These are phyloP conservation scores for Coniosporium tulheliwenetii DNA, from an alignment of 2,329 filamentous ascomycete species.

Conservation along the genomic window DNA sequence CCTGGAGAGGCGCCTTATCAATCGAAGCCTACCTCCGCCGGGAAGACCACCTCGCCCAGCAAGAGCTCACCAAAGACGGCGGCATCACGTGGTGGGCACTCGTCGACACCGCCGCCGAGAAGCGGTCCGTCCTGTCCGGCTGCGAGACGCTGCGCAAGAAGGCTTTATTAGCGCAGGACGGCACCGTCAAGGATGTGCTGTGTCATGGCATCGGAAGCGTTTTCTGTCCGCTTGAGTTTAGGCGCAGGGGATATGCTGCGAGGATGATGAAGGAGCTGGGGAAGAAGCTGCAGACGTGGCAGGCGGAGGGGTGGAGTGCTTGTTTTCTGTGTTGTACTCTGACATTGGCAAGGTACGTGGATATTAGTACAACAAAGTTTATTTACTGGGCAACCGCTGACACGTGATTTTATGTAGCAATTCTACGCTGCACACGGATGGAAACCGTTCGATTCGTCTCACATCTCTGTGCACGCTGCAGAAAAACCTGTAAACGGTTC, in stretches of 20 bases:
- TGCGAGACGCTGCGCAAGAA: constrained; percentile 41
- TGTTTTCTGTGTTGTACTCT: constrained; percentile 72
- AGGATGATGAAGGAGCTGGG: constrained; percentile 59
- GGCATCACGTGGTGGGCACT: constrained; percentile 45
- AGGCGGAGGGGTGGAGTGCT: constrained; percentile 26
- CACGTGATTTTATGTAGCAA: constrained; percentile 13
- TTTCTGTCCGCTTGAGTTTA: constrained; percentile 49
- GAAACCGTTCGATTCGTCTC: constrained; percentile 56
- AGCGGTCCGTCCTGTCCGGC: constrained; percentile 33
- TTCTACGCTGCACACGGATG: constrained; percentile 72
- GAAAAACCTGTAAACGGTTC: constrained; percentile 11
- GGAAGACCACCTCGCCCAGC: constrained; percentile 35
- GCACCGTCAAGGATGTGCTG: constrained; percentile 37
- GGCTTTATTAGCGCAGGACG: constrained; percentile 26
- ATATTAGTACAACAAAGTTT: no score
- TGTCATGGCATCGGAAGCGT: constrained; percentile 67
- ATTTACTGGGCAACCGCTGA: constrained; percentile 1
- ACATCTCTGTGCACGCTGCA: constrained; percentile 44
- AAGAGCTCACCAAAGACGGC: constrained; percentile 37
- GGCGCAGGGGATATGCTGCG: constrained; percentile 62
- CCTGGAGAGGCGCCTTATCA: constrained; percentile 42
- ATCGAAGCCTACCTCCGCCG: constrained; percentile 41
- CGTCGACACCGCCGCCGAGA: constrained; percentile 27
- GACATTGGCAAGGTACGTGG: constrained; percentile 54
- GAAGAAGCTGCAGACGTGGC: constrained; percentile 34